A percentile compares a stretch with the other conserved stretches of the same genome.
Evolutionary conservation across 768 basidiomycete species (phyloP).

Genomic region (Rhizopogon vesiculosus): DNA sequence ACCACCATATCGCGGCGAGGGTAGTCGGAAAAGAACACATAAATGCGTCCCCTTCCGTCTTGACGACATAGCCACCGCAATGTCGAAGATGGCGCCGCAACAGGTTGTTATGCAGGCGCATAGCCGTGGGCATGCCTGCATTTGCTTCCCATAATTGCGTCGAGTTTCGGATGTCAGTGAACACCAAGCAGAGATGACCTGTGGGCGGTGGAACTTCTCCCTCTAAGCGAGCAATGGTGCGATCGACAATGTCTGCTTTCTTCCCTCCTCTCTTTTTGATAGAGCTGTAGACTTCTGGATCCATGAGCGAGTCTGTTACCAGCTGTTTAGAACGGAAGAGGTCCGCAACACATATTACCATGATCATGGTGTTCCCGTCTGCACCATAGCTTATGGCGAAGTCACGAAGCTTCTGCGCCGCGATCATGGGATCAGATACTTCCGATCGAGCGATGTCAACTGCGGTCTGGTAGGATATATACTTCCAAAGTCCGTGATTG

Average conservation of each 20-base stretch:
- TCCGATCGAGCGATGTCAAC: conserved; percentile 90
- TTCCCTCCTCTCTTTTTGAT: conserved; percentile 30
- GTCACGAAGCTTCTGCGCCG: conserved; percentile 94
- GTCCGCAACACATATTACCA: conserved; percentile 86
- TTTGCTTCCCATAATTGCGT: conserved; percentile 96
- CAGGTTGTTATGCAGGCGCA: conserved; percentile 83
- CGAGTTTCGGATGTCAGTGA: conserved; percentile 97
- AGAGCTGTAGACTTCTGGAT: conserved; percentile 28
- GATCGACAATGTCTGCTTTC: conserved; percentile 50
- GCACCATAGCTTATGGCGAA: conserved; percentile 97
- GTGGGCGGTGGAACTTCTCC: conserved; percentile 79
- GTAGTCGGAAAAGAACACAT: conserved; percentile 96
- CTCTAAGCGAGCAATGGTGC: conserved; percentile 57
- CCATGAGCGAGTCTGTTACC: conserved; percentile 26
- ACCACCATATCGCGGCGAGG: conserved; percentile 86
- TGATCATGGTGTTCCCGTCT: conserved; percentile 93
- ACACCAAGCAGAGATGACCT: conserved; percentile 89
- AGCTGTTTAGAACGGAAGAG: conserved; percentile 58
- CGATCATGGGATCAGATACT: conserved; percentile 70
- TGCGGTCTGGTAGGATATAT: conserved; percentile 90
- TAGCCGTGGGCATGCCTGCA: conserved; percentile 91
- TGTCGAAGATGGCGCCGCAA: conserved; percentile 81
- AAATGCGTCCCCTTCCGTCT: conserved; percentile 99
- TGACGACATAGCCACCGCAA: conserved; percentile 97
- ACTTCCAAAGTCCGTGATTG: conserved; percentile 91